These are phyloP conservation scores for Elongisporangium senticosum DNA, from an alignment of 352 stramenopile genomes.

Conservation along the genomic window DNA sequence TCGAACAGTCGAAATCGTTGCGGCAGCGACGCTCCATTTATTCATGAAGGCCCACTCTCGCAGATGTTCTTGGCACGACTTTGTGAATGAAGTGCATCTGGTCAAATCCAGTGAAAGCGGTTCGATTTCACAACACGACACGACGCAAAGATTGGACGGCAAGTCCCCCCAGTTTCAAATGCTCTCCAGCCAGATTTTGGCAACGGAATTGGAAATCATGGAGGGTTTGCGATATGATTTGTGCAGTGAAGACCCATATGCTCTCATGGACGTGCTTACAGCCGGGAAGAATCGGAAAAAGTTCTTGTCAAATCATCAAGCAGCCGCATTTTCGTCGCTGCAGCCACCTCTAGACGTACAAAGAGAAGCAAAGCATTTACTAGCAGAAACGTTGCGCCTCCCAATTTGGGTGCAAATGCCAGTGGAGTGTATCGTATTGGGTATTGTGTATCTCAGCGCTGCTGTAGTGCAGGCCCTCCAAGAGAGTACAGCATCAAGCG, in stretches of 20 bases:
- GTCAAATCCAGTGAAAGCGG: slow-evolving; percentile 21
- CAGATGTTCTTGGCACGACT: slow-evolving; percentile 49
- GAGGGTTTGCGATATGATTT: slow-evolving; percentile 77
- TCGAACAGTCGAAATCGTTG: slow-evolving; percentile 55
- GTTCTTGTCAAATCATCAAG: slow-evolving; percentile 9
- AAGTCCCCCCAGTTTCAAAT: slow-evolving; percentile 45
- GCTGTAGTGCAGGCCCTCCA: slow-evolving; percentile 39
- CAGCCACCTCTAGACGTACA: slow-evolving; percentile 41
- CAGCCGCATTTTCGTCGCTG: slow-evolving; percentile 13
- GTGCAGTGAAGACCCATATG: slow-evolving; percentile 61
- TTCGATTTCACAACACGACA: neutral
- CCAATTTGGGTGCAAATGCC: slow-evolving; percentile 58
- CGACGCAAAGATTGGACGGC: slow-evolving; percentile 11
- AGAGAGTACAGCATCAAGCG: slow-evolving; percentile 4
- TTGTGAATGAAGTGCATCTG: slow-evolving; percentile 70
- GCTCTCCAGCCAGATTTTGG: slow-evolving; percentile 51
- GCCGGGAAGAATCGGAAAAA: slow-evolving; percentile 42
- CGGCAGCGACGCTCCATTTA: slow-evolving; percentile 64
- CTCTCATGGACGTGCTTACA: slow-evolving; percentile 63
- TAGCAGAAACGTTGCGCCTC: slow-evolving; percentile 45
- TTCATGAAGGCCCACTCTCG: slow-evolving; percentile 70
- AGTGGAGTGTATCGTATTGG: slow-evolving; percentile 63
- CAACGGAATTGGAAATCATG: slow-evolving; percentile 52
- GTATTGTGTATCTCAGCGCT: slow-evolving; percentile 61
- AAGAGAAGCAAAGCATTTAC: slow-evolving; percentile 61